Conservation (phyloP, 805 yeast species). For the Candida quercuum region DNA sequence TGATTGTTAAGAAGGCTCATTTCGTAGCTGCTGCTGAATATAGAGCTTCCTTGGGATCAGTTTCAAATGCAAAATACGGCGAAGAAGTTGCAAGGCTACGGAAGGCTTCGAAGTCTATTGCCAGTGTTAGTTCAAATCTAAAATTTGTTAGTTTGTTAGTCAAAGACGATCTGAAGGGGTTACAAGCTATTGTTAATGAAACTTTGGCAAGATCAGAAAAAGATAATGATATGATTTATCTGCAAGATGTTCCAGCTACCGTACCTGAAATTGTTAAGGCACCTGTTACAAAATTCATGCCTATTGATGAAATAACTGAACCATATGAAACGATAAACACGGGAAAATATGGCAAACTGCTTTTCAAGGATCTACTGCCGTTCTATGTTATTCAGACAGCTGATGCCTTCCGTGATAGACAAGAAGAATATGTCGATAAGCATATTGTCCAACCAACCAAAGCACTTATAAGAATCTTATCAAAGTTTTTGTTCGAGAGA, state of each 20-base stretch:
- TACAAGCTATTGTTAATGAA: constrained; percentile 39
- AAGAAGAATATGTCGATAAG: constrained; percentile 43
- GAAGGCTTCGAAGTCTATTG: constrained; percentile 35
- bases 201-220: constrained; percentile 53
- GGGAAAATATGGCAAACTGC: constrained; percentile 21
- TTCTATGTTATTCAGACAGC: constrained; percentile 59
- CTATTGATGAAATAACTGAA: constrained; percentile 30
- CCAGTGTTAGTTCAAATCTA: constrained; percentile 31
- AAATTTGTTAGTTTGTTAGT: constrained; percentile 39
- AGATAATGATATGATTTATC: constrained; percentile 78
- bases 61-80: constrained; percentile 54
- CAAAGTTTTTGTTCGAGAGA: constrained; percentile 38
- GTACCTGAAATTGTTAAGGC: constrained; percentile 42
- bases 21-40: constrained; percentile 69
- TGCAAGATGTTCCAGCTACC: constrained; percentile 55
- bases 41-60: constrained; percentile 48
- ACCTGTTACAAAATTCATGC: constrained; percentile 48
- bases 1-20: constrained; percentile 54
- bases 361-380: constrained; percentile 67
- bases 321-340: constrained; percentile 24
- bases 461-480: constrained; percentile 39
- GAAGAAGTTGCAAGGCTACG: constrained; percentile 59
- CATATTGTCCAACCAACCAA: constrained; percentile 44
- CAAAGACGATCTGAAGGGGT: constrained; percentile 46
- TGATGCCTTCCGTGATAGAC: constrained; percentile 63